Base-by-base conservation (phyloP, 148 eudicot species). In the Rhododendron griersonianum region DNA sequence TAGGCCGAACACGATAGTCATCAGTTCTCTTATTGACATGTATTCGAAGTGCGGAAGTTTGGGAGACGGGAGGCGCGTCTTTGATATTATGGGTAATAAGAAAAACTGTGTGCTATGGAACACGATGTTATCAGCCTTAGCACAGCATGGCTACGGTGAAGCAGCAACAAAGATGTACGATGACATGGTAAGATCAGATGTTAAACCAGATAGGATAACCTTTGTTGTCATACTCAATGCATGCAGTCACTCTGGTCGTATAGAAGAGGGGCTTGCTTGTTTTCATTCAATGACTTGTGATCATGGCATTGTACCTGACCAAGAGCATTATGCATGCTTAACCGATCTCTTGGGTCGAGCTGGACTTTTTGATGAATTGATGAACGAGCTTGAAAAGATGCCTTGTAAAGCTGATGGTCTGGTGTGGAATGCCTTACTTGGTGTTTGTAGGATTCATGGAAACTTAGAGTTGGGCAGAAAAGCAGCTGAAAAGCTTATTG, bases 11-110 rank as follows among this genome's bases (percentile, higher is more conserved):
- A 87, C 85, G 33, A 90, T 93, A 63, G 94, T 95, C 59, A 78
- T 94, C 81, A 94, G 96, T 91, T 91, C 95, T 73, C 92, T 95
- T 48, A 91, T 95, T 75, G 95, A 95, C 89, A 94, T 94, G 98
- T 95, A 95, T 88, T 92, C 96, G 18, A 95, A 95, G 79, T 91
- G 96, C 78, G 96, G 97, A 83, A 88, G 89, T 71, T 80, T 95
- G 85, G 86, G 88, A 86, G 89, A 84, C 44, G 92, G 94, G 63
- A 88, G 86, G 78, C 88, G 65, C 81, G 92, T 93, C 48, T 94
- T 95, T 86, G 86, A 74, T 15, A 84, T 84, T 78, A 84, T 83
- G 88, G 91, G 82, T 89, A 82, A 89, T 87, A 95, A 91, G 87
- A 85, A 84, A 81, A 92, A 94, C 87, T 88, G 82, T 50, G 85